phyloP scores from a whole-genome alignment of 192 early-diverging fungal genomes.

The Coemansia sp. region DNA sequence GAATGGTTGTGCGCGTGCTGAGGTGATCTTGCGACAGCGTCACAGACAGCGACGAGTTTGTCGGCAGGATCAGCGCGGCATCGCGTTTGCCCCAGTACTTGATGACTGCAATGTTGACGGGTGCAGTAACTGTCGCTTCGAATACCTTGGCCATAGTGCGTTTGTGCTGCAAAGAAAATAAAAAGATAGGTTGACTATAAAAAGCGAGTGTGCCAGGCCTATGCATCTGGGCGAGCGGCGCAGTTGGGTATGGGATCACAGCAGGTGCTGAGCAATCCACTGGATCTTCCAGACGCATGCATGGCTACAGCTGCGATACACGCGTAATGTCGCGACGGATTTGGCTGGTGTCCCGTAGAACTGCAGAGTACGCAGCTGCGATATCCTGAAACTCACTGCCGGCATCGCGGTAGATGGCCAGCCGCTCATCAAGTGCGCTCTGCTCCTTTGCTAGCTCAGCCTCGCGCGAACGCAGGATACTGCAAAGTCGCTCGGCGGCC shows the following conservation, averaged over 20 bases:
- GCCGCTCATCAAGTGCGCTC: constrained; percentile 39
- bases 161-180: background rate
- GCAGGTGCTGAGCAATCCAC: background rate
- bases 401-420: constrained; percentile 44
- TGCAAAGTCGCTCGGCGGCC: constrained; percentile 23
- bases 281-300: too few relatives aligned
- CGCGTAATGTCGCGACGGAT: constrained; percentile 43
- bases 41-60: constrained; percentile 95
- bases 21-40: constrained; percentile 97
- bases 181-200: background rate
- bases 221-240: background rate
- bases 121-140: constrained; percentile 86
- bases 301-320: constrained; percentile 27
- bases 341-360: constrained; percentile 32
- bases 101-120: constrained; percentile 99
- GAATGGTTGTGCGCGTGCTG: constrained; percentile 90
- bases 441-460: constrained; percentile 29
- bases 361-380: constrained; percentile 28
- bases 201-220: background rate
- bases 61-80: constrained; percentile 86
- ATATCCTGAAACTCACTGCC: constrained; percentile 51
- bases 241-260: constrained; percentile 1
- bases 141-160: constrained; percentile 14
- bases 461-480: constrained; percentile 18
- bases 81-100: constrained; percentile 99